Evolutionary conservation across 2,329 filamentous ascomycete species (phyloP).

Genomic region (Massarina eburnea): DNA sequence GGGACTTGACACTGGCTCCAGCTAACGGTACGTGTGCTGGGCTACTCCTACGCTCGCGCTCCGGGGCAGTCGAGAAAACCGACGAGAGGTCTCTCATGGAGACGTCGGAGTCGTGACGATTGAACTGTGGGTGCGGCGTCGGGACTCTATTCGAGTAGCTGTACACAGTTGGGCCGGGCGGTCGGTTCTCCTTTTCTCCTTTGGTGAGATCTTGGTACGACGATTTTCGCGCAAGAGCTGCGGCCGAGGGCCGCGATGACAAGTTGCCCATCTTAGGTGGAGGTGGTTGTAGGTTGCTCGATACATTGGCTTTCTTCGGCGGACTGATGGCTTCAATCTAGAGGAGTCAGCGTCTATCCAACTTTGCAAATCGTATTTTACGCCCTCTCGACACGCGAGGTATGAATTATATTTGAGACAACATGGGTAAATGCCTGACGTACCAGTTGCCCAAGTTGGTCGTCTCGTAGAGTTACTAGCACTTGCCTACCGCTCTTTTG

Average conservation of each 20-base stretch:
- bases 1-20: conserved; percentile 19
- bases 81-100: conserved; percentile 25
- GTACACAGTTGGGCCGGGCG: conserved; percentile 12
- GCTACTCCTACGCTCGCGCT: conserved; percentile 14
- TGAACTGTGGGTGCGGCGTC: conserved; percentile 23
- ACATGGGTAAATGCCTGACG: conserved; percentile 7
- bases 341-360: neutral
- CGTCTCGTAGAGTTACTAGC: conserved; percentile 25
- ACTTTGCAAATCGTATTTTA: neutral
- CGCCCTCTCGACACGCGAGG: neutral
- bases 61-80: conserved; percentile 15
- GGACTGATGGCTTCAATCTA: conserved; percentile 27
- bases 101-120: conserved; percentile 19
- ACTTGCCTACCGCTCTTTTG: conserved; percentile 19
- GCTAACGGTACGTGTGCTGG: conserved; percentile 19
- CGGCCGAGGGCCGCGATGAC: conserved; percentile 25
- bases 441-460: conserved; percentile 30
- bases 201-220: conserved; percentile 24
- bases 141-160: conserved; percentile 13
- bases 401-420: conserved; percentile 1
- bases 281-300: conserved; percentile 3
- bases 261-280: conserved; percentile 17
- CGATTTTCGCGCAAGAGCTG: conserved; percentile 24
- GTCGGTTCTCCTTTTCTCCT: conserved; percentile 21
- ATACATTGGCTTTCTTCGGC: conserved; percentile 50